Conservation (phyloP, 179 eudicot genomes). For the Camellia oleifera region DNA sequence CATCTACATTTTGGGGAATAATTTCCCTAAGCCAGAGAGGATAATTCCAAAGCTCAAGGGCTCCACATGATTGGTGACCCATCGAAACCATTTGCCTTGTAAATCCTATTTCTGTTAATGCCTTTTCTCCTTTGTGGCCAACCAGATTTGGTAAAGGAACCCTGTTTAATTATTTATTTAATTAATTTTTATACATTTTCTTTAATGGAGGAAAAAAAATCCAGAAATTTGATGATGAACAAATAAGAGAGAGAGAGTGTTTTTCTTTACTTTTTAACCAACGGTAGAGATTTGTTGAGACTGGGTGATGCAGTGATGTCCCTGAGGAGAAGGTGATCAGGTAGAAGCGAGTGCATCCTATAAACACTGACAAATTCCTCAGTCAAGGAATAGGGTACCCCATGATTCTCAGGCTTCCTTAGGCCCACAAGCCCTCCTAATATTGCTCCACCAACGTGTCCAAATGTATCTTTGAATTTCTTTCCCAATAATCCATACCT, state of each 20-base stretch:
- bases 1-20: slow-evolving; percentile 34
- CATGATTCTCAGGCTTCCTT: slow-evolving; percentile 36
- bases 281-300: slow-evolving; percentile 37
- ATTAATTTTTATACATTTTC: too few species aligned
- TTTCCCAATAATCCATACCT: slow-evolving; percentile 51
- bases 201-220: too few species aligned
- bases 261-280: slow-evolving; percentile 20
- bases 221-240: neutral
- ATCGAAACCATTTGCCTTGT: slow-evolving; percentile 35
- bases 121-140: slow-evolving; percentile 28
- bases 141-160: slow-evolving; percentile 27
- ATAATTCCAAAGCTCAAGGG: slow-evolving; percentile 35
- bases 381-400: slow-evolving; percentile 46
- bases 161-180: slow-evolving; percentile 13
- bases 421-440: slow-evolving; percentile 37
- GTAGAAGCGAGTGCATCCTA: slow-evolving; percentile 43
- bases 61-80: slow-evolving; percentile 46
- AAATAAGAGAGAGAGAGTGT: neutral
- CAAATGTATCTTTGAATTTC: slow-evolving; percentile 39
- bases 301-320: slow-evolving; percentile 25
- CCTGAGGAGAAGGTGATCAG: slow-evolving; percentile 33
- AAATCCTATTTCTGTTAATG: slow-evolving; percentile 29
- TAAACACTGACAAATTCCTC: slow-evolving; percentile 49
- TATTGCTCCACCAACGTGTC: slow-evolving; percentile 24
- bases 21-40: slow-evolving; percentile 33